Base-by-base conservation (phyloP, 305 asterid species). In the Ruellia speciosa region DNA sequence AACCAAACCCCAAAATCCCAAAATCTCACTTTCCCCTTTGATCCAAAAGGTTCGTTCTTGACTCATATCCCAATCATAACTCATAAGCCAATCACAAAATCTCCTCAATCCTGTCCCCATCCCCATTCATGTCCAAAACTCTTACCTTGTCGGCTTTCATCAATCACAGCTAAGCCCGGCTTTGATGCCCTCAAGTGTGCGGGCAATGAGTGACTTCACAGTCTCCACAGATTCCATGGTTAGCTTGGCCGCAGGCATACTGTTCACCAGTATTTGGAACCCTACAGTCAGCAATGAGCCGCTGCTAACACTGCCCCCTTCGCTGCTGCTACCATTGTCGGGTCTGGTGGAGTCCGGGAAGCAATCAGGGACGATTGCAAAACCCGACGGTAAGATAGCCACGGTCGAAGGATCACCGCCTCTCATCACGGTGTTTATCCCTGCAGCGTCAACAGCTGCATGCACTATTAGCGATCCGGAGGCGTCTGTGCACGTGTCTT, bases 41-140 rank as follows among this genome's bases (percentile, higher is more conserved):
- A 54, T 37, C 43, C 45, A 54, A 55, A 68, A 65, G 93, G 94
- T 87, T 82, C 89, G 87, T 76, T 85, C 96, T 87, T 81, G 92
- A 87, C 94, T 85, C 81, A 56, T 70, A 55, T 70, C 68, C 61
- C n/a, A 18, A 16, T 62, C 9, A 60, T 19, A 31, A 35, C 31
- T 49, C 34, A 12, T 3, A 16, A 3, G 31, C 28, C 56, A 20
- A 0, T 8, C 56, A 24, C n/a, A 46, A n/a, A n/a, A n/a, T n/a
- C n/a, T n/a, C n/a, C n/a, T n/a, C n/a, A n/a, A n/a, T n/a, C n/a
- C n/a, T n/a, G n/a, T n/a, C n/a, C n/a, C n/a, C n/a, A n/a, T n/a
- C n/a, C n/a, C 6, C 45, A 7, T 12, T 39, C 45, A 7, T 39
- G 10, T 7, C 4, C 0, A 39, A 5, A 39, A 39, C n/a, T 12